Base-by-base conservation (phyloP, 73 alveolate species). In the Stentor roeselii region DNA sequence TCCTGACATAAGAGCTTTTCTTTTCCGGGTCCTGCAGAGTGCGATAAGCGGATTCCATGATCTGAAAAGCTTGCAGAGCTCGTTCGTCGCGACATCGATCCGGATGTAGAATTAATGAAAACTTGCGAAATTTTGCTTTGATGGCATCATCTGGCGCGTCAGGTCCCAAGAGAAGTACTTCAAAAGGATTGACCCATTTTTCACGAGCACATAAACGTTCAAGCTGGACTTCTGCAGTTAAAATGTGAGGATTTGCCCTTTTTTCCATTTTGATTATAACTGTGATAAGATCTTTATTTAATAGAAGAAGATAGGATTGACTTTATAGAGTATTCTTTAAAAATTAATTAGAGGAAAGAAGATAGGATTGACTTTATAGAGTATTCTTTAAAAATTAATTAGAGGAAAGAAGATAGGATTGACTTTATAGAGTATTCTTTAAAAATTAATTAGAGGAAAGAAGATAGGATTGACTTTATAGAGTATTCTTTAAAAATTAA, bases 131-230 rank as follows among this genome's bases (percentile, higher is more conserved):
- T 85, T 90, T 89, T 87, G 92, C 91, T 89, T 94, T 95, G 15
- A 96, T 96, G 80, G 93, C 98, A 60, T 87, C 93, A 67, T 96
- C 99, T 35, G 95, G 93, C 37, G 98, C 95, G 42, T 96, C 98
- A 78, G 92, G 89, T 27, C 97, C 96, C 39, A 96, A 83, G 82
- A 93, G 91, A 21, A 96, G 83, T 41, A 93, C 93, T 84, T 95
- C 98, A 84, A 86, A 96, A n/a, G 99, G 99, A 80, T 96, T 95
- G 32, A 89, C 92, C 74, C 84, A 92, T n/a, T 86, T 77, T 59
- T 77, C 84, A 11, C 84, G 75, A 32, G 88, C 76, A 38, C 80
- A 67, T 30, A 91, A 88, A 11, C 95, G 35, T 75, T 91, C 90
- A 30, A 89, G 32, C 78, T 89, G 89, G 78, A 75, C 84, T 60